Conservation (phyloP, 2,329 filamentous ascomycete genomes). For the Aspergillus puulaauensis region DNA sequence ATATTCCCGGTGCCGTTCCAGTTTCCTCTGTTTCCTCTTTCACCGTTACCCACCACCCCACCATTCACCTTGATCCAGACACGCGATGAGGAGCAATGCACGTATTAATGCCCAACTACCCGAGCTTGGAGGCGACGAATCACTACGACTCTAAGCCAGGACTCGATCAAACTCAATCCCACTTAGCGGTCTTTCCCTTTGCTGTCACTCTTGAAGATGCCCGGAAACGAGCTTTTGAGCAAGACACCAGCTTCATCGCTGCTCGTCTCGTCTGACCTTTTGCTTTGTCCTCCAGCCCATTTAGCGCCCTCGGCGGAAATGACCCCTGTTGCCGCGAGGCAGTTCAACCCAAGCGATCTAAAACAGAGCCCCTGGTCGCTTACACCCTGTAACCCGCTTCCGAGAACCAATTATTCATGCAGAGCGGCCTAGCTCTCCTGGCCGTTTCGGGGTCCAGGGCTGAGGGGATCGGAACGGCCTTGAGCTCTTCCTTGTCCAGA, state of each 20-base stretch:
- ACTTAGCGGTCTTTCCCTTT: constrained; percentile 19
- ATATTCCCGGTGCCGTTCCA: background rate
- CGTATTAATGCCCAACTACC: constrained; percentile 46
- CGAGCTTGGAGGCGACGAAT: constrained; percentile 35
- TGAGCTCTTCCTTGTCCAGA: constrained; percentile 11
- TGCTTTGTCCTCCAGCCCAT: background rate
- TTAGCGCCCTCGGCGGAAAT: constrained; percentile 3
- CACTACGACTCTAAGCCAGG: constrained; percentile 17
- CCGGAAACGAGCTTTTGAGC: background rate
- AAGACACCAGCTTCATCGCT: background rate
- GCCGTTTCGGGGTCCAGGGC: constrained; percentile 18
- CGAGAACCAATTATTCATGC: constrained; percentile 26
- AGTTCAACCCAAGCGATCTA: background rate
- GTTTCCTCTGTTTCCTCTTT: background rate
- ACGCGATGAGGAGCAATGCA: constrained; percentile 26
- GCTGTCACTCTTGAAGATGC: constrained; percentile 21
- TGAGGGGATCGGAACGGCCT: constrained; percentile 13
- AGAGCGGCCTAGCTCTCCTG: constrained; percentile 29
- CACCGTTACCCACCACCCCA: background rate
- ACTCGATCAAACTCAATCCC: constrained; percentile 15
- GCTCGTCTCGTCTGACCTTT: constrained; percentile 1
- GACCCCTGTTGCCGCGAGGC: constrained; percentile 1
- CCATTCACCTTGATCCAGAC: constrained; percentile 10
- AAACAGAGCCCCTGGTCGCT: constrained; percentile 12
- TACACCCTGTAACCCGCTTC: constrained; percentile 15